Base-by-base conservation (phyloP, 345 rosid genomes). In the Populus deltoides region DNA sequence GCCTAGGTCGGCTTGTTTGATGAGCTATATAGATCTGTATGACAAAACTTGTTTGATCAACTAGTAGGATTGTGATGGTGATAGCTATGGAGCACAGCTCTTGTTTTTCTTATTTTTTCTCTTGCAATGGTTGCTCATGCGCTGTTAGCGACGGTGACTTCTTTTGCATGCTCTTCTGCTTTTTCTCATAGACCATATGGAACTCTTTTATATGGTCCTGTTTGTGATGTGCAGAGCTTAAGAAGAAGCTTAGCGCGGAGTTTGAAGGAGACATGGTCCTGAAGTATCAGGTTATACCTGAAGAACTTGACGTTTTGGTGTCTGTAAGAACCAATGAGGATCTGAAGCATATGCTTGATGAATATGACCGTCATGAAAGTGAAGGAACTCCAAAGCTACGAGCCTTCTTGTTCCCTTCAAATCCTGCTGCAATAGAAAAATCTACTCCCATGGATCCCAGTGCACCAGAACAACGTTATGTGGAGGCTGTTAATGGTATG, bases 251-350 rank as follows among this genome's bases (percentile, higher is more conserved):
- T n/a, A 75, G 49, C 1, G 68, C 68, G 39, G 83, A 88, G 79
- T 79, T 83, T 47, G 94, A 90, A 65, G 92, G 86, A 25, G 89
- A 90, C 13, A 51, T 79, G 73, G 78, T 93, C 16, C 81, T 96
- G 29, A 96, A 93, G 82, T 93, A 93, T 75, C 98, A 89, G 83
- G 79, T 90, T 12, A 79, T 82, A 24, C 87, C 90, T 0, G 95
- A 93, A 77, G 97, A 96, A 80, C 89, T 96, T 43, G 99, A 96
- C 70, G 85, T 92, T 3, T 81, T 96, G 78, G 94, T 96, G 51
- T 86, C 97, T 0, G 94, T 96, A 1, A 87, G 82, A 77, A 86
- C 89, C 0, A 90, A 91, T 20, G 97, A 96, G 79, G 99, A 93
- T 87, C 81, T 93, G 16, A 89, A 85, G 82, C 94, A 90, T 80